Conservation (phyloP, 192 early-diverging fungal species). For the Gorgonomyces haynaldii region DNA sequence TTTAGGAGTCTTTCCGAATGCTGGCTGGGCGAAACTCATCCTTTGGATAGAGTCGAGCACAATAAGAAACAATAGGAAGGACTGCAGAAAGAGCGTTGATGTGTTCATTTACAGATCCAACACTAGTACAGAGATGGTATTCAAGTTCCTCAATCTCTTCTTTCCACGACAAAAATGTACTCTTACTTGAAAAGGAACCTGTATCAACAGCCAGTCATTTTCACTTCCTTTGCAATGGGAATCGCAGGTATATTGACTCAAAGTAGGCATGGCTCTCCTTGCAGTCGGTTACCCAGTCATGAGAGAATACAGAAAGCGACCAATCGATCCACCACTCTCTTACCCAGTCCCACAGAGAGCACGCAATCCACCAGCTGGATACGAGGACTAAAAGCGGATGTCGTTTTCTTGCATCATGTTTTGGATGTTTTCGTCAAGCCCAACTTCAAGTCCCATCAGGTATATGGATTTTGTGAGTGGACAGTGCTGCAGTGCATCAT, state of each 20-base stretch:
- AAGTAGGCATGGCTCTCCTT: too few species aligned
- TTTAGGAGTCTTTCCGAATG: too few species aligned
- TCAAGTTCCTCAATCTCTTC: too few species aligned
- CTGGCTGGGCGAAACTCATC: too few species aligned
- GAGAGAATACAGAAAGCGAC: constrained; percentile 20
- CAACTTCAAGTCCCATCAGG: background rate
- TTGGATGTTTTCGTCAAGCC: constrained; percentile 23
- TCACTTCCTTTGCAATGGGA: background rate
- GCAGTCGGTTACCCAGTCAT: constrained; percentile 22
- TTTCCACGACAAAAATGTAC: too few species aligned
- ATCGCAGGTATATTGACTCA: constrained; percentile 15
- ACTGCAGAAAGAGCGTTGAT: too few species aligned
- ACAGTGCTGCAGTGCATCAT: background rate
- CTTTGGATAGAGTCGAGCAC: too few species aligned
- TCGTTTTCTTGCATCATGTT: constrained; percentile 58
- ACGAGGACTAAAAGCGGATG: constrained; percentile 29
- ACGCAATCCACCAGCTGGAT: constrained; percentile 13
- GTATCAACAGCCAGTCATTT: background rate
- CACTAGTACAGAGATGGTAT: too few species aligned
- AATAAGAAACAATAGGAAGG: too few species aligned
- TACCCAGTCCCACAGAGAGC: constrained; percentile 22
- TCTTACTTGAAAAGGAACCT: too few species aligned
- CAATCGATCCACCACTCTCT: constrained; percentile 20
- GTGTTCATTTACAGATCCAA: too few species aligned
- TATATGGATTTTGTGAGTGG: background rate